Conservation (phyloP, 2,329 filamentous ascomycete genomes). For the Penicillium sp. region DNA sequence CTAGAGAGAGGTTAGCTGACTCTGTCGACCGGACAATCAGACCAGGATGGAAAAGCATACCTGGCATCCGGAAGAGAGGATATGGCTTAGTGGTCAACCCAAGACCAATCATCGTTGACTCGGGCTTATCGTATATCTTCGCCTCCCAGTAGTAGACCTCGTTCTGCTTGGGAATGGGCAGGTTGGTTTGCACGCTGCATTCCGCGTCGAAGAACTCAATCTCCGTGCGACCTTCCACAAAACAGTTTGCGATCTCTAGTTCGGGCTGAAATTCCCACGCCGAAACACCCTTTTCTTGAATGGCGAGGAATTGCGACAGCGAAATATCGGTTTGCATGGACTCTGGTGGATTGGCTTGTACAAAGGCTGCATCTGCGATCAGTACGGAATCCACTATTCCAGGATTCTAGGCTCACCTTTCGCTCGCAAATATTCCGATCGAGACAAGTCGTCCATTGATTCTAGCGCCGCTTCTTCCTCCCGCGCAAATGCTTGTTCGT, state of each 20-base stretch:
- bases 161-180: slow-evolving; percentile 97
- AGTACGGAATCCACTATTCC: neutral
- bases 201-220: slow-evolving; percentile 99
- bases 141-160: slow-evolving; percentile 99
- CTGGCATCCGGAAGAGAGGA: slow-evolving; percentile 87
- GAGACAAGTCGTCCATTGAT: slow-evolving; percentile 88
- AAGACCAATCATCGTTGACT: slow-evolving; percentile 79
- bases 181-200: slow-evolving; percentile 93
- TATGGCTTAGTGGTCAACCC: slow-evolving; percentile 97
- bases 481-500: slow-evolving; percentile 88
- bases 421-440: slow-evolving; percentile 86
- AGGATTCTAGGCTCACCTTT: slow-evolving; percentile 65
- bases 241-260: slow-evolving; percentile 96
- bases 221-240: slow-evolving; percentile 92
- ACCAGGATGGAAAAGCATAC: slow-evolving; percentile 53
- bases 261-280: slow-evolving; percentile 99
- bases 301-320: slow-evolving; percentile 92
- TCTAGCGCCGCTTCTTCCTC: slow-evolving; percentile 95
- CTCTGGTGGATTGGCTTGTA: slow-evolving; percentile 90
- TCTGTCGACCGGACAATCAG: neutral
- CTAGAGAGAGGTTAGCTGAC: slow-evolving; percentile 45
- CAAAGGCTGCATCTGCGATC: slow-evolving; percentile 69
- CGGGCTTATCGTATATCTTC: slow-evolving; percentile 97
- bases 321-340: slow-evolving; percentile 96
- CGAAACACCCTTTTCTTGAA: slow-evolving; percentile 99